Evolutionary conservation across 129 eudicot genomes (phyloP).

Genomic region (Flaveria ramosissima): DNA sequence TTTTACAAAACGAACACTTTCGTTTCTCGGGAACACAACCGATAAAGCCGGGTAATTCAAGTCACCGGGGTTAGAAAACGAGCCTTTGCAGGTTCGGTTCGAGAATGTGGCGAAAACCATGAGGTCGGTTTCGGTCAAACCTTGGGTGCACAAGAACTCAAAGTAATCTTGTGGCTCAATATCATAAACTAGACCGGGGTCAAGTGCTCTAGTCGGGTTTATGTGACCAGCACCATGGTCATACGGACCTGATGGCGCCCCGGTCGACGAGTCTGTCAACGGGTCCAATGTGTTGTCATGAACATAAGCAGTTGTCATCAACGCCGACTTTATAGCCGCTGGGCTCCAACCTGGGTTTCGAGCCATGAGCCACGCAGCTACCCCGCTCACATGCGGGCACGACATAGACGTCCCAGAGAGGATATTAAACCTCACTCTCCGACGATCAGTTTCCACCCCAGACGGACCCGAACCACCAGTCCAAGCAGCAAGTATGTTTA

Average conservation of each 20-base stretch:
- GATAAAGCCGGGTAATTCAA: constrained; percentile 73
- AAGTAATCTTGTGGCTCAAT: constrained; percentile 57
- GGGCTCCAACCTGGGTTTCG: constrained; percentile 69
- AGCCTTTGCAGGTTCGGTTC: constrained; percentile 43
- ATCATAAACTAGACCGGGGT: constrained; percentile 71
- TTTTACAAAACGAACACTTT: constrained; percentile 24
- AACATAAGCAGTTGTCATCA: constrained; percentile 75
- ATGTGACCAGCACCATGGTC: constrained; percentile 84
- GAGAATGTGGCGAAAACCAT: constrained; percentile 49
- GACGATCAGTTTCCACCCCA: constrained; percentile 44
- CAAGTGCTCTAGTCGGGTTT: constrained; percentile 57
- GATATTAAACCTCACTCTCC: constrained; percentile 61
- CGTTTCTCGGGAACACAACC: constrained; percentile 44
- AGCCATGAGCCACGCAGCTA: constrained; percentile 66
- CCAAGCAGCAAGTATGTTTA: no score
- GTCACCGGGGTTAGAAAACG: constrained; percentile 39
- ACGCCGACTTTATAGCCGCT: constrained; percentile 67
- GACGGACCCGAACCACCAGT: constrained; percentile 47
- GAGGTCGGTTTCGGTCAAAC: constrained; percentile 42
- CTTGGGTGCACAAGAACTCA: constrained; percentile 65
- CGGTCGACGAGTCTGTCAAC: constrained; percentile 54
- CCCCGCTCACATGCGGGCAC: constrained; percentile 78
- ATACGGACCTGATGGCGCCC: constrained; percentile 46
- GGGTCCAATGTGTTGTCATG: constrained; percentile 46
- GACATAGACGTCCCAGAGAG: constrained; percentile 84